Percentiles rank a stretch among this genome's conserved stretches.
These are phyloP conservation scores for Cucurbita pepo DNA, from an alignment of 306 rosid genomes.

Conservation along the genomic window DNA sequence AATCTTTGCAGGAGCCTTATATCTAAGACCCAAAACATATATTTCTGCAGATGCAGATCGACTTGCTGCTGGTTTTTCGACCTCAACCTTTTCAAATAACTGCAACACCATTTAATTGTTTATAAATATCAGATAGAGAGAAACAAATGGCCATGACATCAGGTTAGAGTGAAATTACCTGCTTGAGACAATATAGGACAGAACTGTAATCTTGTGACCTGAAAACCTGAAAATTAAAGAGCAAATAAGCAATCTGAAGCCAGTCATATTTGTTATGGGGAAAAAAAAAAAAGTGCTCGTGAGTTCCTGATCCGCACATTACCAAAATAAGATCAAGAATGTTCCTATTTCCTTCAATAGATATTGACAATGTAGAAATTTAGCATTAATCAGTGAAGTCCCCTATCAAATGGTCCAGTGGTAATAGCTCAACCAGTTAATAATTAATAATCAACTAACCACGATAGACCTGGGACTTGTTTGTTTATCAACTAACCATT, in stretches of 20 bases:
- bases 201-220: conserved; percentile 95
- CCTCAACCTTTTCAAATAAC: conserved; percentile 93
- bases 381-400: not conserved
- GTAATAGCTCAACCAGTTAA: not conserved
- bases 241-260: not conserved
- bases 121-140: not conserved
- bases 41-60: conserved; percentile 91
- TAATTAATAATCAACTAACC: too few relatives aligned
- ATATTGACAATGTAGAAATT: not conserved
- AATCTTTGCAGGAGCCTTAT: conserved; percentile 85
- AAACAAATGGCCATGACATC: not conserved
- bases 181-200: conserved; percentile 55
- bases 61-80: conserved; percentile 80
- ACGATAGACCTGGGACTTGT: not conserved
- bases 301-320: not conserved
- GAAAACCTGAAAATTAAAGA: conserved; percentile 37
- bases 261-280: not conserved
- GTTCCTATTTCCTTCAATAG: not conserved
- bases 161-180: conserved; percentile 24
- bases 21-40: conserved; percentile 64
- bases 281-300: not conserved
- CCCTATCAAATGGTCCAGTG: not conserved
- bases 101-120: conserved; percentile 12
- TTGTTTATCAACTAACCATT: not conserved
- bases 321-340: not conserved